A percentile compares a stretch with the other conserved stretches of the same genome.
Conservation (phyloP, 371 early-diverging fungal genomes). For the Phascolomyces articulosus region DNA sequence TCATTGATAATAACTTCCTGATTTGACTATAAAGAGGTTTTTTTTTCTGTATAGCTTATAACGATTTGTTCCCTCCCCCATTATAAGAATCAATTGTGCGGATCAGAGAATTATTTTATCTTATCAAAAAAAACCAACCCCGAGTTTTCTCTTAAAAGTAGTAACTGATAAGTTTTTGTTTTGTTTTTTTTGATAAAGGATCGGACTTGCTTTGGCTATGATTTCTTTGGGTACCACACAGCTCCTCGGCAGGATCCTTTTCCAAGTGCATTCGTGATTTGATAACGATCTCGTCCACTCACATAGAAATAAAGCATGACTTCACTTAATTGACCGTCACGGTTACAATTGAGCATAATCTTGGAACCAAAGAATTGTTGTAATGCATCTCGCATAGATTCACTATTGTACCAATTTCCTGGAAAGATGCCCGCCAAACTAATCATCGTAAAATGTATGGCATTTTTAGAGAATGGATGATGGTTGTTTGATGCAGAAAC, state of each 20-base stretch:
- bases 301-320: slow-evolving; percentile 47
- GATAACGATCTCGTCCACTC: slow-evolving; percentile 36
- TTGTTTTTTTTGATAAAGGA: background rate
- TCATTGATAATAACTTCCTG: no score
- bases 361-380: slow-evolving; percentile 26
- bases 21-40: no score
- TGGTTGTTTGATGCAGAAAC: no score
- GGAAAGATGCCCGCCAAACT: slow-evolving; percentile 48
- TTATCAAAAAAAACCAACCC: no score
- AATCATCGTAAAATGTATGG: no score
- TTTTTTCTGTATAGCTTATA: no score
- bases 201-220: background rate
- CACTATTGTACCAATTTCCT: slow-evolving; percentile 34
- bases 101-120: background rate
- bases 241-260: slow-evolving; percentile 38
- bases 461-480: no score
- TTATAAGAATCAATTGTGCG: no score
- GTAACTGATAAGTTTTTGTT: background rate
- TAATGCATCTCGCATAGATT: slow-evolving; percentile 38
- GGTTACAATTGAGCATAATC: slow-evolving; percentile 39
- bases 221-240: slow-evolving; percentile 45
- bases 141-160: no score
- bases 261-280: slow-evolving; percentile 31
- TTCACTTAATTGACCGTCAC: slow-evolving; percentile 34
- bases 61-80: no score